These are phyloP conservation scores for Jimgerdemannia flammicorona DNA, from an alignment of 192 early-diverging fungal genomes.

Conservation along the genomic window DNA sequence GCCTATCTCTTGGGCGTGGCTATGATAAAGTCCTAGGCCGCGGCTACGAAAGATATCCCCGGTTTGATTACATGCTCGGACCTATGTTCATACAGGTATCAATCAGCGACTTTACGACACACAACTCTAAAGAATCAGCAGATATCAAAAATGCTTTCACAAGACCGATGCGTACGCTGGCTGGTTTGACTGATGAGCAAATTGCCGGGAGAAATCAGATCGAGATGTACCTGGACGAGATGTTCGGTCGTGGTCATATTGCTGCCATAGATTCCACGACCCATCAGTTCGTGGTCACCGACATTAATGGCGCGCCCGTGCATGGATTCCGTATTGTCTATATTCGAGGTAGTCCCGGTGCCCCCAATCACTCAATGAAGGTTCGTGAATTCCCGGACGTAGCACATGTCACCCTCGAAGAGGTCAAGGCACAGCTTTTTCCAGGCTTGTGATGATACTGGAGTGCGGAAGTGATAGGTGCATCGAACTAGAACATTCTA, in stretches of 20 bases:
- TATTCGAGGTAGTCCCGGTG: slow-evolving; percentile 20
- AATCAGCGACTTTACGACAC: slow-evolving; percentile 22
- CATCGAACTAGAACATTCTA: too few relatives aligned
- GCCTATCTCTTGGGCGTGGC: neutral
- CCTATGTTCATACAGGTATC: slow-evolving; percentile 27
- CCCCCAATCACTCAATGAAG: slow-evolving; percentile 10
- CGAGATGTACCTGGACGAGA: slow-evolving; percentile 19
- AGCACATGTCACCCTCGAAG: slow-evolving; percentile 21
- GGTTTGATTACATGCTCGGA: slow-evolving; percentile 31
- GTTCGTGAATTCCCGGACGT: slow-evolving; percentile 18
- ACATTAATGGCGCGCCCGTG: slow-evolving; percentile 2
- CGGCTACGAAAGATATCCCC: slow-evolving; percentile 21
- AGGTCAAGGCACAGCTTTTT: slow-evolving; percentile 26
- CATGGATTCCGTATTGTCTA: slow-evolving; percentile 29
- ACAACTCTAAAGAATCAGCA: slow-evolving; percentile 13
- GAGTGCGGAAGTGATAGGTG: too few relatives aligned
- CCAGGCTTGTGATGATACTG: too few relatives aligned
- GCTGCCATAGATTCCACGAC: slow-evolving; percentile 10
- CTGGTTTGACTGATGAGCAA: neutral
- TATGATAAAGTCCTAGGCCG: neutral
- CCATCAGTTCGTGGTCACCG: slow-evolving; percentile 23
- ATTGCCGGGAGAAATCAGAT: slow-evolving; percentile 19
- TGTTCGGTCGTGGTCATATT: slow-evolving; percentile 21
- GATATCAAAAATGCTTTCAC: slow-evolving; percentile 23
- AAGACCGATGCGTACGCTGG: neutral